Evolutionary conservation across 2,329 filamentous ascomycete genomes (phyloP).

Genomic region (Coleophoma crateriformis): DNA sequence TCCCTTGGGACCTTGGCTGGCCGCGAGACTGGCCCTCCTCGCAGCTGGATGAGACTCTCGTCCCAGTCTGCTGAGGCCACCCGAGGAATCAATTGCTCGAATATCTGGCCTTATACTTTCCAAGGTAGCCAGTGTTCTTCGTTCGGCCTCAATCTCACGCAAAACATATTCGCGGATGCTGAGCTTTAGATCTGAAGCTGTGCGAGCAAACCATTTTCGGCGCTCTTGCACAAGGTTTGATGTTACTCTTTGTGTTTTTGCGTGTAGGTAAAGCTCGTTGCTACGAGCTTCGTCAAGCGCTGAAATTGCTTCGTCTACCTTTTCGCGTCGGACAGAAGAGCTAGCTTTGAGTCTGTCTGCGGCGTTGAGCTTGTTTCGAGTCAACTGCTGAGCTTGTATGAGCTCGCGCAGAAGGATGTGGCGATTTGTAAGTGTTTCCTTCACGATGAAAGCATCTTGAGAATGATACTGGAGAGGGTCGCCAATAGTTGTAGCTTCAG

Average conservation of each 20-base stretch:
- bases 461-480: conserved; percentile 95
- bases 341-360: conserved; percentile 85
- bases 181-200: conserved; percentile 73
- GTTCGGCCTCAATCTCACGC: conserved; percentile 91
- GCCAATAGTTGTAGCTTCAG: conserved; percentile 89
- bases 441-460: conserved; percentile 93
- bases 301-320: conserved; percentile 95
- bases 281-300: conserved; percentile 82
- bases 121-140: conserved; percentile 84
- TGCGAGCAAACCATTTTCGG: conserved; percentile 84
- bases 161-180: conserved; percentile 89
- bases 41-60: conserved; percentile 75
- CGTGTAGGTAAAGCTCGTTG: conserved; percentile 73
- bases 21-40: conserved; percentile 71
- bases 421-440: conserved; percentile 94
- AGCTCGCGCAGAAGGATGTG: conserved; percentile 94
- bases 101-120: conserved; percentile 92
- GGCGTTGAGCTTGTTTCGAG: conserved; percentile 75
- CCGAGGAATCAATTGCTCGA: conserved; percentile 83
- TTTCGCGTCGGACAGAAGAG: conserved; percentile 83
- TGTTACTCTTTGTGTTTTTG: conserved; percentile 86
- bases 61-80: conserved; percentile 83
- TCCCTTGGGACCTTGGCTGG: conserved; percentile 93
- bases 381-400: conserved; percentile 80
- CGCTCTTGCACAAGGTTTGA: conserved; percentile 84